These are phyloP conservation scores for Candida fluviatilis DNA, from an alignment of 805 yeast genomes.

Conservation along the genomic window DNA sequence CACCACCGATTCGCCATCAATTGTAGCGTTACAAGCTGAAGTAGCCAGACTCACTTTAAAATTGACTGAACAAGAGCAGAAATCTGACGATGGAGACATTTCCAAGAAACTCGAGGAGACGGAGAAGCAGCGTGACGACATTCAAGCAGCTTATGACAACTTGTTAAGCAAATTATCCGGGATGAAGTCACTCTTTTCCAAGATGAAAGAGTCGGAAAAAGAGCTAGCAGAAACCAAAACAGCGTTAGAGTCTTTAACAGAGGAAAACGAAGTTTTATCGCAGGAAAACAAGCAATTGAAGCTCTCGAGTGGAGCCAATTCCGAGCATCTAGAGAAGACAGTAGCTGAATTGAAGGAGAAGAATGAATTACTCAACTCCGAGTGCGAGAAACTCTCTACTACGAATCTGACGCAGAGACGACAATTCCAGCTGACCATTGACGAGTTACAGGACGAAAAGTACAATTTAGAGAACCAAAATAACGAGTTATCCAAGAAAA, in stretches of 20 bases:
- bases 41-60: background rate
- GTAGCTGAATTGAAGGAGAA: conserved; percentile 15
- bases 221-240: conserved; percentile 56
- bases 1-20: background rate
- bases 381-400: conserved; percentile 48
- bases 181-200: conserved; percentile 67
- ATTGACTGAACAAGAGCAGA: background rate
- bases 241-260: conserved; percentile 25
- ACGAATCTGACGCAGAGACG: conserved; percentile 36
- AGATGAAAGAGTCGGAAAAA: conserved; percentile 66
- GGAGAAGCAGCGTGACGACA: conserved; percentile 43
- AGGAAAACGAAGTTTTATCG: conserved; percentile 22
- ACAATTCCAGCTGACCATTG: conserved; percentile 33
- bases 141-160: conserved; percentile 57
- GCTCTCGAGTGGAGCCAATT: conserved; percentile 11
- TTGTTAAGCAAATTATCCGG: conserved; percentile 61
- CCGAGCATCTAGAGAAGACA: conserved; percentile 9
- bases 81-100: background rate
- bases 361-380: conserved; percentile 43
- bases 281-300: conserved; percentile 1
- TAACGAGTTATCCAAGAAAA: conserved; percentile 34
- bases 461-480: conserved; percentile 37
- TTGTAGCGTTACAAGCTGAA: background rate
- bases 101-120: background rate
- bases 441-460: conserved; percentile 32